phyloP scores from a whole-genome alignment of 768 basidiomycete genomes.

The Hypholoma sublateritium region DNA sequence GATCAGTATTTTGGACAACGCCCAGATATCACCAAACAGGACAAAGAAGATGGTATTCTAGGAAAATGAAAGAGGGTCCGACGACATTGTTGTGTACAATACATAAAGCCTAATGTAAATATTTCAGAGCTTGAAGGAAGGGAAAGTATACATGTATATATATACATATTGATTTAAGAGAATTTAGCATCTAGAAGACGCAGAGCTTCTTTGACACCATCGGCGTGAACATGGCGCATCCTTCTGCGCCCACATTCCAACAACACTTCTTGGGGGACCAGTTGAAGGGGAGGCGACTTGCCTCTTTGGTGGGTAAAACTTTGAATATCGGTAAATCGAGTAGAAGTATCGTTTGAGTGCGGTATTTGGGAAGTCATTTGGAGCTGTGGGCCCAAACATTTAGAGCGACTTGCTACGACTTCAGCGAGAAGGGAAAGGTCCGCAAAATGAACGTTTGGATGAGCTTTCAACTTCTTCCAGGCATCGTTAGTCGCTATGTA shows the following conservation, averaged over 20 bases:
- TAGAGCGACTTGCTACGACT: slow-evolving; percentile 82
- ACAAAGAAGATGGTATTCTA: not conserved
- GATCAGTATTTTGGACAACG: slow-evolving; percentile 9
- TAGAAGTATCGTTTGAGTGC: not conserved
- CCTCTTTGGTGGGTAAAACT: not conserved
- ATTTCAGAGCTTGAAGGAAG: not conserved
- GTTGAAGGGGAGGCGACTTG: slow-evolving; percentile 42
- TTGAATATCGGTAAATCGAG: not conserved
- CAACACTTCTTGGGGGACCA: slow-evolving; percentile 62
- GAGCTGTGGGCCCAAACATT: slow-evolving; percentile 71
- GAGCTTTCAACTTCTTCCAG: slow-evolving; percentile 82
- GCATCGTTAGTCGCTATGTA: slow-evolving; percentile 80
- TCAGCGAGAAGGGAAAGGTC: slow-evolving; percentile 84
- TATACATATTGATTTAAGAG: slow-evolving; percentile 20
- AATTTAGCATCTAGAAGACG: slow-evolving; percentile 71
- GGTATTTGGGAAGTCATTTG: slow-evolving; percentile 43
- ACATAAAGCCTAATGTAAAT: not conserved
- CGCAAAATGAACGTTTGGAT: slow-evolving; percentile 85
- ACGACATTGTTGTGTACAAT: not conserved
- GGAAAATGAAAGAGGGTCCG: not conserved
- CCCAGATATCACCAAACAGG: not conserved
- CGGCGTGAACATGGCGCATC: slow-evolving; percentile 67
- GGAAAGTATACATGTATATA: not conserved
- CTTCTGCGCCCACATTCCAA: slow-evolving; percentile 61
- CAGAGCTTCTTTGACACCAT: slow-evolving; percentile 74